These are phyloP conservation scores for Polymyxa betae DNA, from an alignment of 208 protist species.

Conservation along the genomic window DNA sequence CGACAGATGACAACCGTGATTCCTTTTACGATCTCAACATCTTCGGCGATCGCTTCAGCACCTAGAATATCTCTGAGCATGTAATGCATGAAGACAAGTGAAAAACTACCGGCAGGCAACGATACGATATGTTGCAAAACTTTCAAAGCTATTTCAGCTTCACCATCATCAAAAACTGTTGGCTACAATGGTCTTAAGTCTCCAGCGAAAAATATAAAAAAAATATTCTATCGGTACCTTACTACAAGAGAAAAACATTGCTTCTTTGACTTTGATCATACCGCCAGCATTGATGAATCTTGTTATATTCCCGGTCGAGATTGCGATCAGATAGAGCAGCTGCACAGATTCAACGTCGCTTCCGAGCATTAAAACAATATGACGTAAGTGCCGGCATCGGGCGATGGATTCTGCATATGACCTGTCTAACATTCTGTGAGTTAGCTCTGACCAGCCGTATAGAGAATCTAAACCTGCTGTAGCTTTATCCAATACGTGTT, in stretches of 20 bases:
- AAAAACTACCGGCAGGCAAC: background rate
- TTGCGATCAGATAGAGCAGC: background rate
- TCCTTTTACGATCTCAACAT: background rate
- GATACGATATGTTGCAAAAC: background rate
- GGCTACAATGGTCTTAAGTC: background rate
- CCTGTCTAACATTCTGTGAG: background rate
- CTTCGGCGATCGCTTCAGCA: background rate
- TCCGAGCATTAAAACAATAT: background rate
- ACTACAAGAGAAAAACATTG: constrained; percentile 6
- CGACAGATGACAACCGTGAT: background rate
- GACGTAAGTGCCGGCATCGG: constrained; percentile 23
- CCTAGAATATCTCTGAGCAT: background rate
- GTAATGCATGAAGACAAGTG: background rate
- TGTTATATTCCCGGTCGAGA: background rate
- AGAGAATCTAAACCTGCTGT: no score
- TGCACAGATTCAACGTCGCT: background rate
- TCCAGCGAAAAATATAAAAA: background rate
- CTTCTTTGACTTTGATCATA: constrained; percentile 31
- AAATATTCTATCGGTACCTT: background rate
- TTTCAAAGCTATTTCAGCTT: background rate
- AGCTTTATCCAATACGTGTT: background rate
- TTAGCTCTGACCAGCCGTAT: no score
- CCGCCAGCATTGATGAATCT: background rate
- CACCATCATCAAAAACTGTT: constrained; percentile 24
- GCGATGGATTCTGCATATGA: background rate